These are phyloP conservation scores for Pseudozyma sp. DNA, from an alignment of 1,284 basidiomycete species.

Conservation along the genomic window DNA sequence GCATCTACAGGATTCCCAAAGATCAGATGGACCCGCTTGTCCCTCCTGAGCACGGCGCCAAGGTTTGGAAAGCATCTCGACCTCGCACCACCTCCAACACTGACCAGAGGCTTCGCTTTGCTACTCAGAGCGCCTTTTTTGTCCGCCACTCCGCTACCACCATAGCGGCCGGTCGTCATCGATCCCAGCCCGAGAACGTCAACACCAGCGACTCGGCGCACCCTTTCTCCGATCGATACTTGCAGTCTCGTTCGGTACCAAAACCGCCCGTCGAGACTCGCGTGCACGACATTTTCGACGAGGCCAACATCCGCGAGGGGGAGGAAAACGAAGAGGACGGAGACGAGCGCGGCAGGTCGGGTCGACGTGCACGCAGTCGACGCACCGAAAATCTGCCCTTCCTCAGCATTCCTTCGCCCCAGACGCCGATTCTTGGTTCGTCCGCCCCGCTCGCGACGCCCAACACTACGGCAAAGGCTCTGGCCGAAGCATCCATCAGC, in stretches of 20 bases:
- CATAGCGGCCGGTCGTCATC: conserved; percentile 13
- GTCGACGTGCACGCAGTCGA: conserved; percentile 48
- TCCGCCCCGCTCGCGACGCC: not conserved
- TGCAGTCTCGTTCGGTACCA: conserved; percentile 31
- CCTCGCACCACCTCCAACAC: conserved; percentile 37
- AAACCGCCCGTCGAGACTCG: conserved; percentile 32
- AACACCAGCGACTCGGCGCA: conserved; percentile 21
- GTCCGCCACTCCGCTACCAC: conserved; percentile 30
- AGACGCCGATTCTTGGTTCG: conserved; percentile 16
- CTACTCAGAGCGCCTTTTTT: conserved; percentile 42
- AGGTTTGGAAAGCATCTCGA: conserved; percentile 33
- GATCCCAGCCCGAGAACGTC: not conserved
- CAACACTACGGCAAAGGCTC: not conserved
- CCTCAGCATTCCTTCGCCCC: conserved; percentile 45
- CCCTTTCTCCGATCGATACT: conserved; percentile 39
- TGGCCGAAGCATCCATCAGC: conserved; percentile 1
- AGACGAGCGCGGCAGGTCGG: conserved; percentile 27
- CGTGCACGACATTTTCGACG: conserved; percentile 40
- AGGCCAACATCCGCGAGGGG: conserved; percentile 28
- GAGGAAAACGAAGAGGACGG: conserved; percentile 39
- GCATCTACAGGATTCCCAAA: conserved; percentile 38
- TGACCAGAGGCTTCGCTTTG: conserved; percentile 38
- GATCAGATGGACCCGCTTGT: conserved; percentile 32
- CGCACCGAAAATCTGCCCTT: conserved; percentile 50
- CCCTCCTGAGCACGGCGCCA: conserved; percentile 28